Percentiles rank a stretch among this genome's conserved stretches.
These are phyloP conservation scores for Raphanus sativus DNA, from an alignment of 345 rosid species.

Conservation along the genomic window DNA sequence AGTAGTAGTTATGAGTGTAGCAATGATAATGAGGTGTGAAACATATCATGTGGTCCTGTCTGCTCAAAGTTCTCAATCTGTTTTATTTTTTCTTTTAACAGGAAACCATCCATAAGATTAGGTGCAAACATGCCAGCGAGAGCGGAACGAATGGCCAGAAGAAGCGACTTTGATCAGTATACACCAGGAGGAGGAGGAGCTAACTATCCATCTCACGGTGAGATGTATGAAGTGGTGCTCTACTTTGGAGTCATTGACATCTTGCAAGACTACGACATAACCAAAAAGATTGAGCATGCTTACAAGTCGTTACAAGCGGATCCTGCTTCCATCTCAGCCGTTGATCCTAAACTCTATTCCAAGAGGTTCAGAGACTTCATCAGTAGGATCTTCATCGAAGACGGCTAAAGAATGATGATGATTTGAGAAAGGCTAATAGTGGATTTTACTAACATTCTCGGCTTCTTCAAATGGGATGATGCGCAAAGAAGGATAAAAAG, in stretches of 20 bases:
- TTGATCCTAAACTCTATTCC: slow-evolving; percentile 89
- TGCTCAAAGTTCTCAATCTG: slow-evolving; percentile 8
- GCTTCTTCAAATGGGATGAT: neutral
- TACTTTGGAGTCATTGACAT: slow-evolving; percentile 95
- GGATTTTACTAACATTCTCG: slow-evolving; percentile 20
- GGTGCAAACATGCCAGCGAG: slow-evolving; percentile 99
- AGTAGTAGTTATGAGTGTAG: slow-evolving; percentile 5
- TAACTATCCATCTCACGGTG: slow-evolving; percentile 46
- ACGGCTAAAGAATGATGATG: slow-evolving; percentile 48
- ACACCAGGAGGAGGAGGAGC: slow-evolving; percentile 63
- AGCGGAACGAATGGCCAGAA: slow-evolving; percentile 71
- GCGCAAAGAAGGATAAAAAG: slow-evolving; percentile 9
- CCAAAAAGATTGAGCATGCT: slow-evolving; percentile 88
- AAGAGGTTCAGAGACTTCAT: slow-evolving; percentile 91
- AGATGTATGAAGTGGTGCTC: slow-evolving; percentile 79
- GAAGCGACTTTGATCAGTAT: slow-evolving; percentile 88
- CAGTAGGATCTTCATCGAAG: slow-evolving; percentile 82
- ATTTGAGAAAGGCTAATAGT: neutral
- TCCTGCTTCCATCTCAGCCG: slow-evolving; percentile 89
- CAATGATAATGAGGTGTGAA: slow-evolving; percentile 31
- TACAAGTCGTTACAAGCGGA: slow-evolving; percentile 91
- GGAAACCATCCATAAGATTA: slow-evolving; percentile 80
- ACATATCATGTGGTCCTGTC: slow-evolving; percentile 37
- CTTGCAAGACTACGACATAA: slow-evolving; percentile 87
- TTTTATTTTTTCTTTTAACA: slow-evolving; percentile 27